Base-by-base conservation (phyloP, 805 yeast species). In the Candida dajiaensis region DNA sequence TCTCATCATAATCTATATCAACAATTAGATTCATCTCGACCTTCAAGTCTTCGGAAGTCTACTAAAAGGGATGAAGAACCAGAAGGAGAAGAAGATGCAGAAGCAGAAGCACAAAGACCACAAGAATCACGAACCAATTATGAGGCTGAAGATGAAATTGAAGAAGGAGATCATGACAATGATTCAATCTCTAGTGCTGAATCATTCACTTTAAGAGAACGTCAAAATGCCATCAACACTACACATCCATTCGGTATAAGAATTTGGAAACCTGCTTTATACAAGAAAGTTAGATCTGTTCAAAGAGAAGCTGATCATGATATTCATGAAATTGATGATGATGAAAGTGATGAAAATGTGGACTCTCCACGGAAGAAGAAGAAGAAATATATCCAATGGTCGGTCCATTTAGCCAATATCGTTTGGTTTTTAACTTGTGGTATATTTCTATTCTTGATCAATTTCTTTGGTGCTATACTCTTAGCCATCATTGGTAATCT, bases 201-300 rank as follows among this genome's bases (percentile, higher is more conserved):
- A 64, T 85, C 96, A 6, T 83, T 86, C 62, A 94, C 96, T 5
- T 73, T 92, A 45, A 74, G 94, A 50, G 96, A 90, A 55, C 81
- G 97, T 53, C 99, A 94, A 65, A 90, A 87, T 56, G 99, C 99
- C 15, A 94, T 94, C 62, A 94, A 94, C 62, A 82, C 86, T 44
- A 89, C 97, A 5, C 99, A 94, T 70, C 99, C 99, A 0, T 94
- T 94, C 59, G 99, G 99, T 74, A 92, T 94, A 40, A 84, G 96
- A 64, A 88, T 94, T 57, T 94, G 99, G 99, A 94, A 94, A 61
- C 99, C 99, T 1, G 97, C 98, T 2, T 71, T 94, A 46, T 94
- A 94, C 68, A 94, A 94, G 64, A 94, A 94, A 65, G 77, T 78
- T 49, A 81, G 99, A 58, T 87, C 97, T 4, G 97, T 94, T 28